These are phyloP conservation scores for Russula compacta DNA, from an alignment of 768 basidiomycete genomes.

Conservation along the genomic window DNA sequence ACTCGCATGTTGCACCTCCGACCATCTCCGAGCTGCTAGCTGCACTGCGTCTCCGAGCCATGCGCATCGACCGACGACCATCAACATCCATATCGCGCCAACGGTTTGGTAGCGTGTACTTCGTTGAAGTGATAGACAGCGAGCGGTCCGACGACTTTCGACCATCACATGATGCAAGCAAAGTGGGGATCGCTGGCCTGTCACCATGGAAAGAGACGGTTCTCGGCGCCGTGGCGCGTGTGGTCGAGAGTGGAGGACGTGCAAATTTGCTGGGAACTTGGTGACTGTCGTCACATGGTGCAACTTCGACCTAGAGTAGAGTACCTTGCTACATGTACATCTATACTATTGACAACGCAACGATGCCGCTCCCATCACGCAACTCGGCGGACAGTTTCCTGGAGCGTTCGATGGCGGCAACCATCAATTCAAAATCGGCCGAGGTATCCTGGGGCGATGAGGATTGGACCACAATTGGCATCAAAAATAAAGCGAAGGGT, in stretches of 20 bases:
- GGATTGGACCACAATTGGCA: no score
- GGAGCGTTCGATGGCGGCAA: neutral
- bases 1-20: neutral
- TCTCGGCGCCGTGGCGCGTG: neutral
- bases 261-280: slow-evolving; percentile 27
- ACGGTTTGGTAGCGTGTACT: slow-evolving; percentile 54
- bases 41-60: slow-evolving; percentile 35
- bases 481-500: no score
- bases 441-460: neutral
- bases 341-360: neutral
- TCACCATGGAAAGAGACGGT: slow-evolving; percentile 4
- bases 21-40: slow-evolving; percentile 26
- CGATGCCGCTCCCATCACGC: neutral
- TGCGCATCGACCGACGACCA: slow-evolving; percentile 60
- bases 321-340: neutral
- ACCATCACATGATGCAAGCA: neutral
- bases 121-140: slow-evolving; percentile 44
- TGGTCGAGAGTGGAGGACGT: slow-evolving; percentile 24
- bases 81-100: slow-evolving; percentile 26
- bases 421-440: neutral
- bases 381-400: neutral
- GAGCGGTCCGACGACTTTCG: neutral
- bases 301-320: neutral
- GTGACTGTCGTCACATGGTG: slow-evolving; percentile 2
- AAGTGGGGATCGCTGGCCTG: neutral